Base-by-base conservation (phyloP, 2,329 filamentous ascomycete genomes). In the Aspergillus ibericus region DNA sequence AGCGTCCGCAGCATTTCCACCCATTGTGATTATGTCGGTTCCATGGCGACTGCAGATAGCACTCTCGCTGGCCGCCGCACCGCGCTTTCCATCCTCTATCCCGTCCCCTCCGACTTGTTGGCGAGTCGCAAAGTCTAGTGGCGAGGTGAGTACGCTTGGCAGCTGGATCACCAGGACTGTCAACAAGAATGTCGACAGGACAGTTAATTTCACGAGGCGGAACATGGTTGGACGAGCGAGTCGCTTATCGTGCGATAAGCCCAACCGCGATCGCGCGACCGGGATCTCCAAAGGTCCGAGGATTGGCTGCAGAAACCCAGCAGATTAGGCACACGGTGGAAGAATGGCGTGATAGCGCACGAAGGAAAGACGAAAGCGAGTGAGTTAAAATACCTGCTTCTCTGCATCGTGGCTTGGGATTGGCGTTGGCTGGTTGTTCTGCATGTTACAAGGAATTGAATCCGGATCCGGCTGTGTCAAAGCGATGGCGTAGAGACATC, bases 1-100 rank as follows among this genome's bases (percentile, higher is more conserved):
- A 48, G 90, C 88, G 75, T 93, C 90, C 1, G 88, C 89, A 12
- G 90, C 90, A 75, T 91, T 92, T 6, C 90, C 83, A 13, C 87
- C 86, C 44, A 79, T 68, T 54, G 83, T 75, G 55, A 92, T 73
- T 16, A 90, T 78, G 44, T 88, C 81, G 25, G 84, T 82, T 1
- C 90, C 90, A 66, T 91, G 88, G 32, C 81, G 72, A 61, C 88
- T 91, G 70, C 90, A 93, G 62, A 89, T 82, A 2, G 79, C 73
- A 66, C 82, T 87, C 72, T 92, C 89, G 54, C 87, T 88, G 12
- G 89, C 88, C 18, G 92, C 86, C 34, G 88, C 90, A 22, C 89
- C 89, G 20, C 71, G 59, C 50, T 71, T 72, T 3, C 72, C 72
- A 13, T 64, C 56, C 6, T 53, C 63, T 81, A 71, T 40, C 75